Conservation (phyloP, 345 rosid genomes). For the Psidium friedrichsthalianum region DNA sequence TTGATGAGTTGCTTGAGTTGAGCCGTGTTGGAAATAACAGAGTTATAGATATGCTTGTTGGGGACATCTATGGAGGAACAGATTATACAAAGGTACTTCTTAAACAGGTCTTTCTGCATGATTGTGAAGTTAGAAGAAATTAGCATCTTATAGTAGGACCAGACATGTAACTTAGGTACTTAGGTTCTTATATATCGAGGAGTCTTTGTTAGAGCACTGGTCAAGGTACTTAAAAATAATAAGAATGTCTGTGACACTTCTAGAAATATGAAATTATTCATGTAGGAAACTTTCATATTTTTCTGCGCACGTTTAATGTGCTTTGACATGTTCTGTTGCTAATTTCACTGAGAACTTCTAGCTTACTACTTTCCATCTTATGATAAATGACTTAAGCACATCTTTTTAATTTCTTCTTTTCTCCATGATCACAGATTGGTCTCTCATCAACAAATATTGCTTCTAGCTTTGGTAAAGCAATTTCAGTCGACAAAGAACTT, state of each 20-base stretch:
- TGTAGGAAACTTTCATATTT: not conserved
- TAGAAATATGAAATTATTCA: not conserved
- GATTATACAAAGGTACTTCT: constrained; percentile 54
- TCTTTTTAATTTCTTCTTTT: not conserved
- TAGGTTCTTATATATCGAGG: not conserved
- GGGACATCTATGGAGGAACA: constrained; percentile 84
- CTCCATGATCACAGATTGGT: constrained; percentile 43
- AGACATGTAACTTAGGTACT: not conserved
- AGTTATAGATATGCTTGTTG: constrained; percentile 82
- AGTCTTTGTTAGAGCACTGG: not conserved
- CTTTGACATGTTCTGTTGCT: not conserved
- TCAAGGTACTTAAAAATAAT: not conserved
- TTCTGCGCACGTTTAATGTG: not conserved
- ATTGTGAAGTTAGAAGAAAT: not conserved
- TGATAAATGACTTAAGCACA: not conserved
- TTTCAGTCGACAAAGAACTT: constrained; percentile 55
- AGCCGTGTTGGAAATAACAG: constrained; percentile 74
- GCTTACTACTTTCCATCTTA: not conserved
- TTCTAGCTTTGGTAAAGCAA: constrained; percentile 84
- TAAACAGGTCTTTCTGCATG: not conserved
- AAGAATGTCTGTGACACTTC: not conserved
- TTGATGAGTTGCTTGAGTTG: constrained; percentile 66
- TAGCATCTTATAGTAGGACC: not conserved
- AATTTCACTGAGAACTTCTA: not conserved
- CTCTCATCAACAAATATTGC: constrained; percentile 66